These are phyloP conservation scores for Kazachstania taianensis DNA, from an alignment of 805 yeast species.

Conservation along the genomic window DNA sequence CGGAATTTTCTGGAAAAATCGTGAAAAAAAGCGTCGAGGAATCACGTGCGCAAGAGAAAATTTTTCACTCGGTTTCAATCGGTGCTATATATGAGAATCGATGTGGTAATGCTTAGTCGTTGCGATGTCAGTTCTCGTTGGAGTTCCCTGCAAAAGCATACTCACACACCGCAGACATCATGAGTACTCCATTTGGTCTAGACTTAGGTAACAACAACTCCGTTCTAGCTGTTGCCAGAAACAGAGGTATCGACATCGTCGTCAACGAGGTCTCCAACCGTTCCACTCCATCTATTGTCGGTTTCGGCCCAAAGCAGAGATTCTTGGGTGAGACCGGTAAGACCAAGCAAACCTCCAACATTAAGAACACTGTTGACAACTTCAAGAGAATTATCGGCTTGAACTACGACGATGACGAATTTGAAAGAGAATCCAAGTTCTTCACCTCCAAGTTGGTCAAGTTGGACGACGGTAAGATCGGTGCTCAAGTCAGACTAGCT, in stretches of 20 bases:
- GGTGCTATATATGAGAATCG: no score
- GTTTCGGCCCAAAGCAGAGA: conserved; percentile 84
- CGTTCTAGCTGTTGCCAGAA: conserved; percentile 92
- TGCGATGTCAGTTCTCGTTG: no score
- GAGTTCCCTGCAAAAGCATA: neutral
- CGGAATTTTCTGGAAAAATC: no score
- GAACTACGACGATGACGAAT: conserved; percentile 63
- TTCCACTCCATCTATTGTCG: conserved; percentile 85
- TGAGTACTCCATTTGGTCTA: conserved; percentile 95
- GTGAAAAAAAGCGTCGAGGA: no score
- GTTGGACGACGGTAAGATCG: conserved; percentile 62
- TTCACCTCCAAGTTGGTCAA: conserved; percentile 64
- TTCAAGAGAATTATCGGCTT: conserved; percentile 88
- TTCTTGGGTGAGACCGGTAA: conserved; percentile 92
- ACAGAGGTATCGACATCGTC: conserved; percentile 96
- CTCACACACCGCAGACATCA: conserved; percentile 18
- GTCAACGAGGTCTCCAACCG: conserved; percentile 99
- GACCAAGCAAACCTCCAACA: conserved; percentile 91
- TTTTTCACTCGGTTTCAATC: no score
- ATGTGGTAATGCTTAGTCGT: no score
- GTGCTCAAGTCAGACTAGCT: conserved; percentile 75
- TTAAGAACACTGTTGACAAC: conserved; percentile 93
- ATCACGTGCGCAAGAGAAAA: no score
- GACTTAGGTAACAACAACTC: conserved; percentile 94
- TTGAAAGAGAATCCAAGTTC: conserved; percentile 62